Conservation (phyloP, 805 yeast species). For the Novakomyces olei region DNA sequence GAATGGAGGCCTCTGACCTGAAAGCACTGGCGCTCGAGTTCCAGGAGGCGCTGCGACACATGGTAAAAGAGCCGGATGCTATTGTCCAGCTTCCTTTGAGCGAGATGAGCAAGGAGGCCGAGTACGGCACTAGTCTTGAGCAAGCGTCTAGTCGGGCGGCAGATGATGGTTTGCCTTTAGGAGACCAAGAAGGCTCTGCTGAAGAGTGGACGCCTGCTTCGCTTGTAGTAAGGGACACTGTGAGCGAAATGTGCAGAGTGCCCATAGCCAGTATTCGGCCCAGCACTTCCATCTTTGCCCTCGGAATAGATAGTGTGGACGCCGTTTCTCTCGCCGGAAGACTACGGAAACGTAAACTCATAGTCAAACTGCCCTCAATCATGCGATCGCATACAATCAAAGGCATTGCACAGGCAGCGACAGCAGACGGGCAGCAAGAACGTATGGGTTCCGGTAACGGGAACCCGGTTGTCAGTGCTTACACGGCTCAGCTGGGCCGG, state of each 20-base stretch:
- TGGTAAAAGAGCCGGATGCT: no score
- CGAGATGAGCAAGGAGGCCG: no score
- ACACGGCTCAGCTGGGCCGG: neutral
- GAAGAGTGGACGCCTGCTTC: neutral
- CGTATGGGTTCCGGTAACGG: neutral
- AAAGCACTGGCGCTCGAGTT: no score
- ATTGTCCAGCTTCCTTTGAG: no score
- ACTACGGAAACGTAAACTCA: slow-evolving; percentile 5
- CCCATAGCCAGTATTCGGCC: neutral
- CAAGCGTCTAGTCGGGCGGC: no score
- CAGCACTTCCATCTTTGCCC: neutral
- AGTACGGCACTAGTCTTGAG: no score
- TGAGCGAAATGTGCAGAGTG: neutral
- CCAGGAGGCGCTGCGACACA: no score
- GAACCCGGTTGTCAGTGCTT: neutral
- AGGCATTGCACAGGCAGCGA: slow-evolving; percentile 3
- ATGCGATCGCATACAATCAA: slow-evolving; percentile 5
- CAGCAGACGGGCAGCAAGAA: neutral
- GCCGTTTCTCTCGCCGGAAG: slow-evolving; percentile 9
- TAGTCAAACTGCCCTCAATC: slow-evolving; percentile 7
- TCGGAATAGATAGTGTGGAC: slow-evolving; percentile 11
- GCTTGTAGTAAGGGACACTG: neutral
- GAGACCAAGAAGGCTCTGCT: neutral
- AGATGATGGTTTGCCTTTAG: neutral
- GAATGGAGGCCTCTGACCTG: no score